Conservation (phyloP, 208 protist genomes). For the Leishmania braziliensis region DNA sequence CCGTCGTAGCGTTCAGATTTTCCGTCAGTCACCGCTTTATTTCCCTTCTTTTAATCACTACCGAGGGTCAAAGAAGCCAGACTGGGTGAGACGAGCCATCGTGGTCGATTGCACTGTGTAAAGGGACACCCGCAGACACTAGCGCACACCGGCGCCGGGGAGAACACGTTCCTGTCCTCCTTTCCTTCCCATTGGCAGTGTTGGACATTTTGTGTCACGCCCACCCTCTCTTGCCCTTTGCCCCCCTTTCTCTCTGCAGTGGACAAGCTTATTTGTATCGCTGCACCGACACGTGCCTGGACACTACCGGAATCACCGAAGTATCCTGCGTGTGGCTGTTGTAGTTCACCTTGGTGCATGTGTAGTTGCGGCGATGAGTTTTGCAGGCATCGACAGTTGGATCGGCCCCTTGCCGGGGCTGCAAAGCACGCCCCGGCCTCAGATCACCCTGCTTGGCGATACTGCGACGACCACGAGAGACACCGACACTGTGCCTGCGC, state of each 20-base stretch:
- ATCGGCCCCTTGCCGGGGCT: slow-evolving; percentile 19
- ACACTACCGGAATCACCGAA: not conserved
- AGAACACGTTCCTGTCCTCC: not conserved
- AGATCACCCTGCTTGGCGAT: slow-evolving; percentile 41
- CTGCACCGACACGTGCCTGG: not conserved
- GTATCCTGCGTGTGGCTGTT: not conserved
- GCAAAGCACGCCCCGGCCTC: slow-evolving; percentile 18
- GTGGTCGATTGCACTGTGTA: not conserved
- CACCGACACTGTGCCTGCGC: slow-evolving; percentile 53
- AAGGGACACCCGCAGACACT: not conserved
- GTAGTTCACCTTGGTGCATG: too few species aligned
- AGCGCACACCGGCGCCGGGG: not conserved
- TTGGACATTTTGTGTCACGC: not conserved
- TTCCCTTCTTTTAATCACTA: not conserved
- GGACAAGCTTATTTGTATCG: not conserved
- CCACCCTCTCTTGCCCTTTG: too few species aligned
- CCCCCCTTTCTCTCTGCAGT: not conserved
- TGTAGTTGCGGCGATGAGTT: slow-evolving; percentile 17
- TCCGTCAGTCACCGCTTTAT: not conserved
- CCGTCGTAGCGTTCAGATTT: not conserved
- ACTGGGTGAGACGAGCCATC: not conserved
- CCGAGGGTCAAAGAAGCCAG: not conserved
- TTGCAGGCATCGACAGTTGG: slow-evolving; percentile 34
- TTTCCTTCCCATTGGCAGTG: not conserved
- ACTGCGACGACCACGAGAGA: slow-evolving; percentile 40